Base-by-base conservation (phyloP, 1,139 yeast species). In the Diutina mesorugosa region DNA sequence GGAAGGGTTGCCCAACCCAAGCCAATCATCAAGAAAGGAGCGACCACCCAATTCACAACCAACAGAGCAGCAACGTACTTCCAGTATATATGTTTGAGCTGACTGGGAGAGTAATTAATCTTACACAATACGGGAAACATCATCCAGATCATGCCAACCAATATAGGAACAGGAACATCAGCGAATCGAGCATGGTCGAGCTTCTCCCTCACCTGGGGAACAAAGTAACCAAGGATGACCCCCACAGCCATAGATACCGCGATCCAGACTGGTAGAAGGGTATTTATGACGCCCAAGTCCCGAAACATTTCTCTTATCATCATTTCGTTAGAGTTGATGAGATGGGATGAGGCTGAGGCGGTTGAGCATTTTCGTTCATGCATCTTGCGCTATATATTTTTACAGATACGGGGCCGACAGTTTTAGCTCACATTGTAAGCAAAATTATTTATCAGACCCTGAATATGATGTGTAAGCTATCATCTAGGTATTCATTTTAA, bases 81-180 rank as follows among this genome's bases (percentile, higher is more conserved):
- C 46, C n/a, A 6, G 45, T 21, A 12, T 4, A 21, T 5, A 16
- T 6, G n/a, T 16, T 21, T 35, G 16, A 32, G 14, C 45, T 14
- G 45, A 12, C 16, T 12, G 5, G 46, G 54, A 4, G 45, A 51
- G 51, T 59, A 58, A 51, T 75, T 71, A 12, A 81, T 79, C 60
- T 79, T 78, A 64, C 83, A 78, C 51, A 81, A 66, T 9, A 83
- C 82, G 2, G 85, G 85, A 18, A 77, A 69, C 82, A 81, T 81
- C 85, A 81, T 81, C 16, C 78, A 70, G 16, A 81, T 70, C 58
- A 81, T 65, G 0, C 85, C 85, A 9, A 80, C 66, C 1, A 81
- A 80, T 32, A 81, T 65, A 0, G 85, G 85, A 8, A 77, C 61
- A 0, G 75, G 67, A 2, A 73, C 77, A 9, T 69, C 65, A 59